phyloP scores from a whole-genome alignment of 805 yeast genomes.

The Brettanomyces bruxellensis region DNA sequence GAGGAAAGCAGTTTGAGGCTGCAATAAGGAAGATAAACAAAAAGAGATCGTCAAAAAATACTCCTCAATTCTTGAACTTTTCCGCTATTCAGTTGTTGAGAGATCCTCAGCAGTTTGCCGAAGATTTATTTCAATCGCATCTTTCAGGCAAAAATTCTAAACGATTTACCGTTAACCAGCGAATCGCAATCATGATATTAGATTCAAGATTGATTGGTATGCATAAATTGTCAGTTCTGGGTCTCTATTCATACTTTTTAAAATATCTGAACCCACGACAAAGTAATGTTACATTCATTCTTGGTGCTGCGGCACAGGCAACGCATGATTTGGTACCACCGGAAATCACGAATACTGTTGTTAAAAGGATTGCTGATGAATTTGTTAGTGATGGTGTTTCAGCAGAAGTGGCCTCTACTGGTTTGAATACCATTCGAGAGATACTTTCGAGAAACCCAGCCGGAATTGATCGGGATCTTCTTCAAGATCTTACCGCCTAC shows the following conservation, averaged over 20 bases:
- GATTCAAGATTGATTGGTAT: constrained; percentile 87
- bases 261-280: constrained; percentile 93
- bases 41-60: constrained; percentile 42
- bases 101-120: constrained; percentile 98
- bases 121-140: constrained; percentile 63
- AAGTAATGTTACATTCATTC: constrained; percentile 83
- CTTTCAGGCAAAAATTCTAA: constrained; percentile 60
- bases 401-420: constrained; percentile 96
- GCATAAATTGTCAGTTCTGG: constrained; percentile 84
- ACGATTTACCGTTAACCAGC: constrained; percentile 77
- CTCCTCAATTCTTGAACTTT: constrained; percentile 71
- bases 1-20: constrained; percentile 69
- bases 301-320: constrained; percentile 97
- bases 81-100: constrained; percentile 89
- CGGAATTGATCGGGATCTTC: constrained; percentile 79
- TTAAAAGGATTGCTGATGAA: constrained; percentile 92
- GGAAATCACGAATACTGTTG: constrained; percentile 69
- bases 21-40: constrained; percentile 66
- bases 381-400: constrained; percentile 98
- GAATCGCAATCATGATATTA: constrained; percentile 78
- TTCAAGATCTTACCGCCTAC: constrained; percentile 86
- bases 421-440: constrained; percentile 91
- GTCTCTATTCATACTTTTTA: constrained; percentile 80
- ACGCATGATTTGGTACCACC: constrained; percentile 97
- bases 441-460: constrained; percentile 88